phyloP scores from a whole-genome alignment of 257 asterid genomes.

The Penstemon barbatus region DNA sequence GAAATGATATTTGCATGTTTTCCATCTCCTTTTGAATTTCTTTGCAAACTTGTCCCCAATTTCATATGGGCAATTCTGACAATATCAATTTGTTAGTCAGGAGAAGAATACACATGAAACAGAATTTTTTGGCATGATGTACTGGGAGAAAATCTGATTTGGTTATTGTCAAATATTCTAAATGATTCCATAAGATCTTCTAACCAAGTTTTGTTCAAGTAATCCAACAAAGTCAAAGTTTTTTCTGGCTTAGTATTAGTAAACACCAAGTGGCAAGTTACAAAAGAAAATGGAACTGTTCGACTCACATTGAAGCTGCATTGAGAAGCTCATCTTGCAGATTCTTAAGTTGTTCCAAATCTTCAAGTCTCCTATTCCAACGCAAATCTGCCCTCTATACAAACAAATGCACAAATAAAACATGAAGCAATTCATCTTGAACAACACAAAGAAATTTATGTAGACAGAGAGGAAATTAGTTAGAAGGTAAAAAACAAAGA shows the following conservation, averaged over 20 bases:
- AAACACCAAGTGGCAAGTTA: constrained; percentile 3
- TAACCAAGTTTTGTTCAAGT: too few species aligned
- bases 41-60: too few species aligned
- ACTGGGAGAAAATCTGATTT: too few species aligned
- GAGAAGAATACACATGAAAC: background rate
- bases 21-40: too few species aligned
- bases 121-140: background rate
- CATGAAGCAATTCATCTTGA: constrained; percentile 2
- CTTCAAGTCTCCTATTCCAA: constrained; percentile 86
- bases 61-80: too few species aligned
- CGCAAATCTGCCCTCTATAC: constrained; percentile 92
- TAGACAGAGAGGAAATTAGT: background rate
- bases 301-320: constrained; percentile 75
- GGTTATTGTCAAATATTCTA: too few species aligned
- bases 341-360: constrained; percentile 73
- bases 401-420: constrained; percentile 26
- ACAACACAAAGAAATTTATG: too few species aligned
- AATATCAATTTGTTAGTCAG: too few species aligned
- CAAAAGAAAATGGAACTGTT: constrained; percentile 10
- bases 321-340: constrained; percentile 87
- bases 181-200: too few species aligned
- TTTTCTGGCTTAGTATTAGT: background rate
- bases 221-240: background rate
- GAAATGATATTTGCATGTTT: too few species aligned
- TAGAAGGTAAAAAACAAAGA: background rate